Percentiles rank a stretch among this genome's conserved stretches.
Conservation (phyloP, 805 yeast species). For the Kluyveromyces lactis region DNA sequence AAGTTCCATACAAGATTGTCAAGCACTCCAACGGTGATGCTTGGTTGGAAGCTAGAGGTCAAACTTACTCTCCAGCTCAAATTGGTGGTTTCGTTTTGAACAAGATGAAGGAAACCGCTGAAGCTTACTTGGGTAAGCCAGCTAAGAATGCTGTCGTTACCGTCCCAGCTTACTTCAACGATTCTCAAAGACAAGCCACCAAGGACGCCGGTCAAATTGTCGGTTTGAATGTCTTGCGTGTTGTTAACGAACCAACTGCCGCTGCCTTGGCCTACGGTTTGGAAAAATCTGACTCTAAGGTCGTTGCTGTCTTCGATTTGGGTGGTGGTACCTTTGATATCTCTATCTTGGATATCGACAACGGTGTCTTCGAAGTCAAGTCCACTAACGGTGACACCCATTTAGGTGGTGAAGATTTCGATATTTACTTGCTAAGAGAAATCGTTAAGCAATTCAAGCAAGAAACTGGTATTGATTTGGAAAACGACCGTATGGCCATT, state of each 20-base stretch:
- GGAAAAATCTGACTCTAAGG: conserved; percentile 68
- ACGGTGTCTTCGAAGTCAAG: conserved; percentile 96
- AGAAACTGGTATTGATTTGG: conserved; percentile 55
- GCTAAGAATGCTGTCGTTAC: conserved; percentile 86
- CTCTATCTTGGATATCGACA: conserved; percentile 91
- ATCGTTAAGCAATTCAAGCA: conserved; percentile 72
- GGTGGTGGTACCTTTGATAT: conserved; percentile 99
- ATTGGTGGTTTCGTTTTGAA: conserved; percentile 88
- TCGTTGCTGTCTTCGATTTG: conserved; percentile 92
- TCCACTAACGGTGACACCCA: conserved; percentile 92
- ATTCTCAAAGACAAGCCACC: conserved; percentile 76
- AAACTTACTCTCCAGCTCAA: conserved; percentile 88
- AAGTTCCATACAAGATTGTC: conserved; percentile 85
- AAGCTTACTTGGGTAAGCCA: conserved; percentile 78
- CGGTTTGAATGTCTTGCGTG: conserved; percentile 77
- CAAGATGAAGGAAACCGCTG: conserved; percentile 98
- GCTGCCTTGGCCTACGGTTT: conserved; percentile 94
- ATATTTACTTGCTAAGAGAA: conserved; percentile 77
- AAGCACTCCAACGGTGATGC: conserved; percentile 93
- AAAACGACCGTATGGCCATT: conserved; percentile 53
- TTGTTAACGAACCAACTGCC: conserved; percentile 79
- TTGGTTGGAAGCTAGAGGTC: conserved; percentile 87
- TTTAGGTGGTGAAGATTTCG: conserved; percentile 85
- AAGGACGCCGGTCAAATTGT: conserved; percentile 98
- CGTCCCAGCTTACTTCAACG: conserved; percentile 84